Conservation (phyloP, 441 rosid genomes). For the Gossypium schwendimanii region DNA sequence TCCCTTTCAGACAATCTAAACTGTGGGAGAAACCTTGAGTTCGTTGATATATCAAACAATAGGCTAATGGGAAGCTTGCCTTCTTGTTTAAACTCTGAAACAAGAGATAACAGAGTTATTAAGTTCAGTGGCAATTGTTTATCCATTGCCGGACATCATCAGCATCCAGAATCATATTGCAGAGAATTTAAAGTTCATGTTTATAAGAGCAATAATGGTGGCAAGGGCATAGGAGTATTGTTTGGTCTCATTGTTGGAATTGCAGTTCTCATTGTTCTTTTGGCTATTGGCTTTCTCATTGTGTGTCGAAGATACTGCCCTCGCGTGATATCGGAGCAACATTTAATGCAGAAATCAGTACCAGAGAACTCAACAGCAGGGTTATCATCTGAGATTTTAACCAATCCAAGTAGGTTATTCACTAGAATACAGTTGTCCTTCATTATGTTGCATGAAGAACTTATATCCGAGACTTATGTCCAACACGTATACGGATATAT, state of each 20-base stretch:
- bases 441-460: not conserved
- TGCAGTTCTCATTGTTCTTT: constrained; percentile 40
- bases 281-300: constrained; percentile 38
- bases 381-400: constrained; percentile 69
- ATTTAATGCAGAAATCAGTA: constrained; percentile 48
- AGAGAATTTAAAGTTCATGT: constrained; percentile 29
- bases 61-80: constrained; percentile 62
- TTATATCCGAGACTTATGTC: not conserved
- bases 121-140: constrained; percentile 72
- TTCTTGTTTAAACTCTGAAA: constrained; percentile 51
- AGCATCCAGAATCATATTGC: constrained; percentile 60
- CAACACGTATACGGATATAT: too few species aligned
- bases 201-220: not conserved
- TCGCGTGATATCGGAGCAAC: constrained; percentile 33
- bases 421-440: not conserved
- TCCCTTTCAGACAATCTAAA: constrained; percentile 40
- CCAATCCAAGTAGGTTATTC: constrained; percentile 75
- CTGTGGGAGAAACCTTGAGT: constrained; percentile 73
- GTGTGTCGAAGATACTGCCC: constrained; percentile 37
- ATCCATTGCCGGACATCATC: constrained; percentile 40
- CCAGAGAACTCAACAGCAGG: constrained; percentile 48
- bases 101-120: constrained; percentile 43
- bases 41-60: constrained; percentile 81
- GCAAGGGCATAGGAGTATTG: constrained; percentile 30
- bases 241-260: constrained; percentile 46